Base-by-base conservation (phyloP, 2,329 filamentous ascomycete species). In the Didymella keratinophila region DNA sequence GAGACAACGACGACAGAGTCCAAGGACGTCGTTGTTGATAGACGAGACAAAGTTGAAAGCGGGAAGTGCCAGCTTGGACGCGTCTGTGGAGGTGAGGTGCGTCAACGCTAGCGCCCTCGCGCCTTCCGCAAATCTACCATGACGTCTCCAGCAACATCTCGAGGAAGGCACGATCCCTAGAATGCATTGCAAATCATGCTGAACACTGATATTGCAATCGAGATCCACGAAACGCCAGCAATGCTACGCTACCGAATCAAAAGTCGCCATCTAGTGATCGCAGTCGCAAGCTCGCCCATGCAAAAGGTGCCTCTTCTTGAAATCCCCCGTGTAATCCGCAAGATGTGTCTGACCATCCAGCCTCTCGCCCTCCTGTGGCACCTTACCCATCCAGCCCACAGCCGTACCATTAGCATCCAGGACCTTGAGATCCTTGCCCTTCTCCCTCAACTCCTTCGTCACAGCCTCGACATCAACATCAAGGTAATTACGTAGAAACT, bases 401-500 rank as follows among this genome's bases (percentile, higher is more conserved):
- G 64, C 58, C 41, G 64, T 65, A 8, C 72, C 77, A 18, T 67
- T 62, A 0, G 52, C 71, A 41, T 64, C 69, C 42, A 69, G 36
- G 5, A 68, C 67, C 51, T 72, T 75, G 47, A 78, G 68, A 7
- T 60, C 60, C 11, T 60, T 60, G 21, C 77, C 76, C 79, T 87
- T 87, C 62, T 87, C 79, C 66, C 82, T 84, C 43, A 99, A 79
- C 76, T 95, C 88, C 70, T 86, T 81, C 0, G 93, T 97, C 54
- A 98, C 87, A 30, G 82, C 82, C 1, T 91, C 85, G 1, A 97
- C 86, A 72, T 97, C 89, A 1, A 98, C 86, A 47, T 86, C 85
- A 0, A 99, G 84, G 71, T 95, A 99, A 9, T 87, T 80, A 8
- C 87, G 82, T 57, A 99, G 78, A 76, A 97, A 99, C 43, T 85